These are phyloP conservation scores for Gynostemma pentaphyllum DNA, from an alignment of 306 rosid species.

Conservation along the genomic window DNA sequence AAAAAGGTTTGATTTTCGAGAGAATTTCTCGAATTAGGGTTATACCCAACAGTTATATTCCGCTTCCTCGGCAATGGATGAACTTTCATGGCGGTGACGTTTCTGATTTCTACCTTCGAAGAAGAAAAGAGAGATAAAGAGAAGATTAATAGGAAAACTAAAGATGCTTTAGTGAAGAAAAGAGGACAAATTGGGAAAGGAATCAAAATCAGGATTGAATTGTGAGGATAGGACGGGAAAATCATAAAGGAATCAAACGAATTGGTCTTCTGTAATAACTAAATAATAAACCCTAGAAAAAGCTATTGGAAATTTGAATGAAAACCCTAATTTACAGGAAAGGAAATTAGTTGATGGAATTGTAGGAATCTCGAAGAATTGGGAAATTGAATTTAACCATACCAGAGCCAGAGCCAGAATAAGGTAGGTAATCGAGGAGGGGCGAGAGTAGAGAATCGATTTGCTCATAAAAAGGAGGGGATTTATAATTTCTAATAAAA, in stretches of 20 bases:
- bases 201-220: conserved; percentile 24
- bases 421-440: background rate
- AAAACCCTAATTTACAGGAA: background rate
- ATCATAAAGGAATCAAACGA: conserved; percentile 38
- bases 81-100: conserved; percentile 54
- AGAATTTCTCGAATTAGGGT: conserved; percentile 22
- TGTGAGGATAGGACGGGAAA: conserved; percentile 14
- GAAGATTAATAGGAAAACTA: conserved; percentile 10
- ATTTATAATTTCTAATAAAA: background rate
- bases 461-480: background rate
- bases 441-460: background rate
- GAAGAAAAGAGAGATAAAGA: conserved; percentile 1
- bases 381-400: background rate
- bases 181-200: conserved; percentile 16
- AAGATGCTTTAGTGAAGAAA: conserved; percentile 18
- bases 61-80: conserved; percentile 86
- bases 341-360: background rate
- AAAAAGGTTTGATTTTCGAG: conserved; percentile 39
- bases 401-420: background rate
- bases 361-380: background rate
- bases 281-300: background rate
- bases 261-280: background rate
- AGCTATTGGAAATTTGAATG: background rate
- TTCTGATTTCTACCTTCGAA: background rate
- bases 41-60: conserved; percentile 67